Evolutionary conservation across 163 green algal species (phyloP).

Genomic region (Chlorella variabilis): DNA sequence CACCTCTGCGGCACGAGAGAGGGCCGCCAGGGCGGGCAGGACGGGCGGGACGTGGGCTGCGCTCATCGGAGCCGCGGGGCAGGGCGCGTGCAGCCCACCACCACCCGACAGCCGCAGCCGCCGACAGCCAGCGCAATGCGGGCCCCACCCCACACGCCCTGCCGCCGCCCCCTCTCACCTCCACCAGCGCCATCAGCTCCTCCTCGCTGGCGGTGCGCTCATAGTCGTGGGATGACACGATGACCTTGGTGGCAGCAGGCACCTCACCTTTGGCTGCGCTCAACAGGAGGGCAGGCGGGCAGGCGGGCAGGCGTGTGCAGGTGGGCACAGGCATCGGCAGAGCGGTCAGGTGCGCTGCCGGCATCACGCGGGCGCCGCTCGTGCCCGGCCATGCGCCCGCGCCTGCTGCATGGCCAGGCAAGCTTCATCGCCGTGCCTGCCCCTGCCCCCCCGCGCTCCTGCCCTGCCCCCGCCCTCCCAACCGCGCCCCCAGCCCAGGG

Average conservation of each 20-base stretch:
- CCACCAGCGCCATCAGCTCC: slow-evolving; percentile 71
- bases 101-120: not conserved
- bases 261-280: slow-evolving; percentile 29
- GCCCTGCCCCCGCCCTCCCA: too few relatives aligned
- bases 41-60: too few relatives aligned
- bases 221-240: slow-evolving; percentile 96
- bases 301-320: not conserved
- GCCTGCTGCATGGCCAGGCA: too few relatives aligned
- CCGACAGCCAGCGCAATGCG: too few relatives aligned
- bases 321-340: not conserved
- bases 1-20: not conserved
- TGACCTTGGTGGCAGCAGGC: slow-evolving; percentile 71
- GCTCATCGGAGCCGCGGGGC: too few relatives aligned
- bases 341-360: too few relatives aligned
- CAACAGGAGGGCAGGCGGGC: too few relatives aligned
- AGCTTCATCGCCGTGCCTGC: not conserved
- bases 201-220: slow-evolving; percentile 72
- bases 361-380: too few relatives aligned
- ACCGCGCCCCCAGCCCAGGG: too few relatives aligned
- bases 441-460: not conserved
- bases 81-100: too few relatives aligned
- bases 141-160: not conserved
- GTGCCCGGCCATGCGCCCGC: too few relatives aligned
- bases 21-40: not conserved
- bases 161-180: slow-evolving; percentile 26